phyloP scores from a whole-genome alignment of 1,139 yeast genomes.

The Suhomyces kunorum region DNA sequence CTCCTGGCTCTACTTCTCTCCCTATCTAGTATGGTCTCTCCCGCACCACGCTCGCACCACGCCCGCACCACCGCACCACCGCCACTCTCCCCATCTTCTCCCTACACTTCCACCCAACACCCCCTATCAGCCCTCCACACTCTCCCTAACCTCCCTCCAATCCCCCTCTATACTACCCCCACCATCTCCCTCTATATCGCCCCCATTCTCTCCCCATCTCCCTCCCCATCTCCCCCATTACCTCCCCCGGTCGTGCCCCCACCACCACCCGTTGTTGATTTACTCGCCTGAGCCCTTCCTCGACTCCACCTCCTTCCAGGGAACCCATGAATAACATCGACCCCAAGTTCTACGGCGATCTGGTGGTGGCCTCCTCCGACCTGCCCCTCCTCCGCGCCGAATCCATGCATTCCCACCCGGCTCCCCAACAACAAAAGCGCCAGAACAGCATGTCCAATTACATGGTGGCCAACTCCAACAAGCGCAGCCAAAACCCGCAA shows the following conservation, averaged over 20 bases:
- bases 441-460: slow-evolving; percentile 43
- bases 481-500: slow-evolving; percentile 34
- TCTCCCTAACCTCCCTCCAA: too few relatives aligned
- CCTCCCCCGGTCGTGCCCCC: slow-evolving; percentile 4
- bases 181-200: background rate
- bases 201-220: background rate
- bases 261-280: slow-evolving; percentile 7
- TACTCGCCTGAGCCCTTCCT: slow-evolving; percentile 6
- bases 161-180: background rate
- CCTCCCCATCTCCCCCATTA: background rate
- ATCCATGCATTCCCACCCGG: slow-evolving; percentile 8
- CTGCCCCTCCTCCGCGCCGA: slow-evolving; percentile 7
- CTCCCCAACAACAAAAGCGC: slow-evolving; percentile 38
- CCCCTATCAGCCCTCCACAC: too few relatives aligned
- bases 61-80: too few relatives aligned
- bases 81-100: too few relatives aligned
- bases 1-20: too few relatives aligned
- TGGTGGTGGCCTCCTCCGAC: slow-evolving; percentile 11
- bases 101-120: too few relatives aligned
- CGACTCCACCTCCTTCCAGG: slow-evolving; percentile 4
- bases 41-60: too few relatives aligned
- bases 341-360: slow-evolving; percentile 13
- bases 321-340: slow-evolving; percentile 10
- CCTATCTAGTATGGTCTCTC: too few relatives aligned
- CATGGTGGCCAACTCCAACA: slow-evolving; percentile 36